Evolutionary conservation across 2,329 filamentous ascomycete genomes (phyloP).

Genomic region (Orbilia blumenaviensis): DNA sequence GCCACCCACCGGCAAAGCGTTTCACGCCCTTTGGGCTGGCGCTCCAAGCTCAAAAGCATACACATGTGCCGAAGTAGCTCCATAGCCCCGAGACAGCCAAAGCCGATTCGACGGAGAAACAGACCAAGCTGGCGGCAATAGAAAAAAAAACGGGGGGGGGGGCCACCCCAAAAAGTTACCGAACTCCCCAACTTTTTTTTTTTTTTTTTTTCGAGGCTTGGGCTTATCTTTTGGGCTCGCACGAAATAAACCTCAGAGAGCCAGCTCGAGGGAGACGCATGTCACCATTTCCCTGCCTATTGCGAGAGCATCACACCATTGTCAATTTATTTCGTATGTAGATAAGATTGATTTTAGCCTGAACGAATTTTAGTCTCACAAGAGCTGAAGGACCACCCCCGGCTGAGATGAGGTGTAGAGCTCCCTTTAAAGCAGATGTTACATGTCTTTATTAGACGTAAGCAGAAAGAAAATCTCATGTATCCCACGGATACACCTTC

Average conservation of each 20-base stretch:
- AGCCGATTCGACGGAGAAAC: conserved; percentile 16
- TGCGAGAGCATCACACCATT: conserved; percentile 54
- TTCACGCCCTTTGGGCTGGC: background rate
- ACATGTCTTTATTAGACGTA: conserved; percentile 20
- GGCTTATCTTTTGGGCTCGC: conserved; percentile 22
- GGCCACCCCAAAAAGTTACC: background rate
- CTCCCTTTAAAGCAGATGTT: conserved; percentile 16
- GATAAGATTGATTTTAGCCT: conserved; percentile 50
- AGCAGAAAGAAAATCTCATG: conserved; percentile 28
- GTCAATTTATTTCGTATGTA: conserved; percentile 17
- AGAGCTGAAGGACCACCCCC: conserved; percentile 34
- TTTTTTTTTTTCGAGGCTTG: background rate
- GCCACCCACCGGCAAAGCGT: conserved; percentile 25
- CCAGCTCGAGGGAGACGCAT: conserved; percentile 10
- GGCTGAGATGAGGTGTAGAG: conserved; percentile 32
- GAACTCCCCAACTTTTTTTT: too few relatives aligned
- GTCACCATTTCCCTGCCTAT: conserved; percentile 49
- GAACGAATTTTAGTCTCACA: conserved; percentile 24
- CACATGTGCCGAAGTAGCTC: conserved; percentile 49
- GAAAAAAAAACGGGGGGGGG: conserved; percentile 1
- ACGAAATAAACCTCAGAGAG: conserved; percentile 14
- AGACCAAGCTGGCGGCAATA: background rate
- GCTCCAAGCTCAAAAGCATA: conserved; percentile 16
- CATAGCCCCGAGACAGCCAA: conserved; percentile 45
- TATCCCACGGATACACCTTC: conserved; percentile 49